Base-by-base conservation (phyloP, 768 basidiomycete genomes). In the Hypholoma sublateritium region DNA sequence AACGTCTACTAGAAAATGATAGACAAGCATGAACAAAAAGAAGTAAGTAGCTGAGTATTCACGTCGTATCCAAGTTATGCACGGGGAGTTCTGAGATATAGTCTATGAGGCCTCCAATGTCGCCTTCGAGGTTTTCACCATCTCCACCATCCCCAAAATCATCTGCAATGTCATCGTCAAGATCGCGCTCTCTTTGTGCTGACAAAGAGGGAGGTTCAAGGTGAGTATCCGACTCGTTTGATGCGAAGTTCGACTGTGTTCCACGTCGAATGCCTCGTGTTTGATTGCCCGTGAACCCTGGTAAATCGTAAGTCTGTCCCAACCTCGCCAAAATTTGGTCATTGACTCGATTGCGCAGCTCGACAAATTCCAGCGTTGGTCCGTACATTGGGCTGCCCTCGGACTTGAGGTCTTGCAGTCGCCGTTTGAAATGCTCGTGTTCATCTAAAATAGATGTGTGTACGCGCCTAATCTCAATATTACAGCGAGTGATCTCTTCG, bases 381-480 rank as follows among this genome's bases (percentile, higher is more conserved):
- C 56, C 49, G 25, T 43, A 19, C 22, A 50, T 16, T 2, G 36
- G 48, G 24, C 49, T 49, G 17, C 7, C n/a, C 1, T 9, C 12
- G 16, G 3, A 2, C 4, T 17, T 45, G 4, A 43, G 11, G 12
- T 7, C 11, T 13, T 13, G 14, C 34, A 49, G 37, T 19, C 12
- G 34, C 2, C n/a, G 11, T 11, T 16, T 11, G 50, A 57, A 24
- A 2, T 3, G 8, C 3, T 45, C 22, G 41, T 19, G 43, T 32
- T 74, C 70, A 49, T 73, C 66, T 8, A 61, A 8, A 41, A 73
- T 68, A 13, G 19, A 63, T 0, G 69, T 64, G 34, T 59, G 53
- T 3, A 74, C 44, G 0, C 71, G 65, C 1, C 44, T 46, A 3
- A 75, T 65, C 53, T 76, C 74, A 8, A 75, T 54, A 37, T 76